A percentile compares a stretch with the other conserved stretches of the same genome.
These are phyloP conservation scores for Talaromyces borbonicus DNA, from an alignment of 495 filamentous ascomycete genomes.

Conservation along the genomic window DNA sequence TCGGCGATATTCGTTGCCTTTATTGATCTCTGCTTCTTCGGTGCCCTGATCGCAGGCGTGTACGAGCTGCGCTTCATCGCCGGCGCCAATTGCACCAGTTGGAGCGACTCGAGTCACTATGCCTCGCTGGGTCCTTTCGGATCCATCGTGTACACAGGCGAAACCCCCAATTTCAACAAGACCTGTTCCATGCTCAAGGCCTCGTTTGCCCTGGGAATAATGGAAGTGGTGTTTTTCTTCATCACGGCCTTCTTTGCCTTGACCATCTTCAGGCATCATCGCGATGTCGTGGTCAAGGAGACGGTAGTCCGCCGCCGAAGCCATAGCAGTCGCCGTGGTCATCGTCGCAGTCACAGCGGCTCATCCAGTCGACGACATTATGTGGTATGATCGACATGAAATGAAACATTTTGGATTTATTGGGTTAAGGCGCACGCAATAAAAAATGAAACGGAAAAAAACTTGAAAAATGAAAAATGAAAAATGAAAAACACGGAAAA, in stretches of 20 bases:
- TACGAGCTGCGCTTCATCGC: slow-evolving; percentile 65
- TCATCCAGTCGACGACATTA: slow-evolving; percentile 29
- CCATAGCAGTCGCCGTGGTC: slow-evolving; percentile 29
- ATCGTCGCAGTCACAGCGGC: slow-evolving; percentile 9
- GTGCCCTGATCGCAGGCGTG: slow-evolving; percentile 71
- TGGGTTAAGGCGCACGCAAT: too few relatives aligned
- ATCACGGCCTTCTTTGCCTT: slow-evolving; percentile 56
- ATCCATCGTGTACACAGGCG: slow-evolving; percentile 25
- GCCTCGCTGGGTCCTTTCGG: slow-evolving; percentile 54
- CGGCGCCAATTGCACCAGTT: slow-evolving; percentile 51
- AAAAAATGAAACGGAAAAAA: not conserved
- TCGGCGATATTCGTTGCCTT: slow-evolving; percentile 69
- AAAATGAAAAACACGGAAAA: slow-evolving; percentile 4
- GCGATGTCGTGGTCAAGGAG: slow-evolving; percentile 32
- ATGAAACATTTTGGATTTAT: not conserved
- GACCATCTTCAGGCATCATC: slow-evolving; percentile 39
- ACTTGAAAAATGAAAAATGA: slow-evolving; percentile 1
- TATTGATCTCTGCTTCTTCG: slow-evolving; percentile 72
- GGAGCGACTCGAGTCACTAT: slow-evolving; percentile 39
- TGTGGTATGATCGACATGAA: slow-evolving; percentile 21
- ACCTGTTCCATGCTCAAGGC: slow-evolving; percentile 84
- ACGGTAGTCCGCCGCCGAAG: slow-evolving; percentile 34
- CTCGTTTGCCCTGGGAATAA: slow-evolving; percentile 75
- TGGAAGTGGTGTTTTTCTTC: slow-evolving; percentile 77
- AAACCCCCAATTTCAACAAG: slow-evolving; percentile 51